Percentiles rank a stretch among this genome's conserved stretches.
Evolutionary conservation across 225 moss, liverwort and hornwort species (phyloP).

Genomic region (Pseudoscleropodium purum): DNA sequence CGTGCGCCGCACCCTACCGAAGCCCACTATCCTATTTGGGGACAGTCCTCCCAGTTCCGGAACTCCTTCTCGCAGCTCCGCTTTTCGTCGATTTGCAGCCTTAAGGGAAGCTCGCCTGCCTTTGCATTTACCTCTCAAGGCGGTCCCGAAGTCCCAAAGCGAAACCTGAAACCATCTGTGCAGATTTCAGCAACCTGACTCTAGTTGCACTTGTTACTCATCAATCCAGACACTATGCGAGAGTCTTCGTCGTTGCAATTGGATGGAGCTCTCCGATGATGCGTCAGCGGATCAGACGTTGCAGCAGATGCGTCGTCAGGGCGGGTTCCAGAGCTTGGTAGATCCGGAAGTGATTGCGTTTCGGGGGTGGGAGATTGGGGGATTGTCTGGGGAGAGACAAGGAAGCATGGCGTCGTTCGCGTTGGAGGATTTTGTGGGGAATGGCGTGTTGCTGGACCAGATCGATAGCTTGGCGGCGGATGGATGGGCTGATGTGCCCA

Average conservation of each 20-base stretch:
- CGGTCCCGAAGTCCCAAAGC: background rate
- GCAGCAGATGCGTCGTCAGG: background rate
- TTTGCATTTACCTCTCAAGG: background rate
- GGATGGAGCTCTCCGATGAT: background rate
- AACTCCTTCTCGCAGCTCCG: background rate
- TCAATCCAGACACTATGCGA: background rate
- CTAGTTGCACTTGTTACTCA: background rate
- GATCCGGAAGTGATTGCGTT: background rate
- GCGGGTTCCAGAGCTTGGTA: background rate
- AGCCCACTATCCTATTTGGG: background rate
- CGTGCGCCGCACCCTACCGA: background rate
- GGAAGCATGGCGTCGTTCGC: conserved; percentile 53
- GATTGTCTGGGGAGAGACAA: background rate
- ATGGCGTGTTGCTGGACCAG: conserved; percentile 46
- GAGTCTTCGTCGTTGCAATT: background rate
- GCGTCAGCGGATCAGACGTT: background rate
- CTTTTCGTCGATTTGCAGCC: background rate
- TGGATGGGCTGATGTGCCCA: conserved; percentile 89
- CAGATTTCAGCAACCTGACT: too few species aligned
- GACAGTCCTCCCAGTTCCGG: background rate
- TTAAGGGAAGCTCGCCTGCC: too few species aligned
- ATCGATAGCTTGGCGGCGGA: conserved; percentile 34
- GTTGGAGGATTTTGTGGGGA: conserved; percentile 64
- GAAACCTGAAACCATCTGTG: background rate
- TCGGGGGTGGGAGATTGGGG: background rate